phyloP scores from a whole-genome alignment of 2,329 filamentous ascomycete species.

The Fusarium sororula region DNA sequence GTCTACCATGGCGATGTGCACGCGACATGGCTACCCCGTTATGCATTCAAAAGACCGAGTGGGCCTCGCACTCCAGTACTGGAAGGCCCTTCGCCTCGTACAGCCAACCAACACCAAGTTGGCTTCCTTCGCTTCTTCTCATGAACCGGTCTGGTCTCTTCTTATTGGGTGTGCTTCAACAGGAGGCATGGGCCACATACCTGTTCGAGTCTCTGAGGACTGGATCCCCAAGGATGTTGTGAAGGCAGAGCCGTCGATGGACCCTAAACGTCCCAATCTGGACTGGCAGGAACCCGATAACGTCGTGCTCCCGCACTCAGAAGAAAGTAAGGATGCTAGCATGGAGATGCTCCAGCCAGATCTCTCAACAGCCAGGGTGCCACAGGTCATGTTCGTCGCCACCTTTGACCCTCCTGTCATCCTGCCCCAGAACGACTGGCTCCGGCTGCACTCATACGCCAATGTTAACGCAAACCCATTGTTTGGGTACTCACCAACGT shows the following conservation, averaged over 20 bases:
- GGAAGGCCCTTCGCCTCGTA: slow-evolving; percentile 70
- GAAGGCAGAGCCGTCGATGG: slow-evolving; percentile 60
- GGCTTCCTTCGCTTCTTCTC: slow-evolving; percentile 50
- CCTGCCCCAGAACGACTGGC: slow-evolving; percentile 71
- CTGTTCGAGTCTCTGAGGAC: slow-evolving; percentile 75
- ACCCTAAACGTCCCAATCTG: slow-evolving; percentile 57
- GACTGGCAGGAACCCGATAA: slow-evolving; percentile 80
- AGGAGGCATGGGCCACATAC: slow-evolving; percentile 58
- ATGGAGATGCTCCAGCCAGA: slow-evolving; percentile 64
- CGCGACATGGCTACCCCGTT: slow-evolving; percentile 73
- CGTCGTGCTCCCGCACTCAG: slow-evolving; percentile 62
- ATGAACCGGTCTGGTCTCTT: slow-evolving; percentile 70
- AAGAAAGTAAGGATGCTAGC: slow-evolving; percentile 58
- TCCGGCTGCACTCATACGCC: slow-evolving; percentile 68
- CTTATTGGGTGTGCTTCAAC: slow-evolving; percentile 70
- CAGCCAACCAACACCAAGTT: slow-evolving; percentile 49
- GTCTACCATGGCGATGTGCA: slow-evolving; percentile 70
- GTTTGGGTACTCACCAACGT: slow-evolving; percentile 55
- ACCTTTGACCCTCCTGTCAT: slow-evolving; percentile 78
- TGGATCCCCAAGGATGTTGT: slow-evolving; percentile 78
- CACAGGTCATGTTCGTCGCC: slow-evolving; percentile 78
- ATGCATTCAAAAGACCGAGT: slow-evolving; percentile 75
- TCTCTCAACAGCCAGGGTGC: slow-evolving; percentile 62
- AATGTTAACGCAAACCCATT: slow-evolving; percentile 54
- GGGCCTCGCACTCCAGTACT: slow-evolving; percentile 80